Base-by-base conservation (phyloP, 768 basidiomycete genomes). In the Pleurotus cornucopiae region DNA sequence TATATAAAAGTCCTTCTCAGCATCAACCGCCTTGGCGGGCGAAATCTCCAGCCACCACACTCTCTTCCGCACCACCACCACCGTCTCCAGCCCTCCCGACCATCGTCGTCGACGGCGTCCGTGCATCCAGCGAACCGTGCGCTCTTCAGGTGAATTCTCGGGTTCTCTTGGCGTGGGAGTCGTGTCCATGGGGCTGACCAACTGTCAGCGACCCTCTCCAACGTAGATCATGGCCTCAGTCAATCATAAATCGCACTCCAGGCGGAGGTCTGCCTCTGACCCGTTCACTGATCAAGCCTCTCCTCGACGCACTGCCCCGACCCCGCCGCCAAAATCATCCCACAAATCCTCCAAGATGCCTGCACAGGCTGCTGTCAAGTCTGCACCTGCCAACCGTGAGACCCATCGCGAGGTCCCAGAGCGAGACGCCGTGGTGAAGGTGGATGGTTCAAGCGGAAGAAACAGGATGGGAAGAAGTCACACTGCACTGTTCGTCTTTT, bases 401-500 rank as follows among this genome's bases (percentile, higher is more conserved):
- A 64, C 73, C 40, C 68, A 71, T 58, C 67, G 76, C 60, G 78
- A 80, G 62, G 79, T 85, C 70, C 65, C 76, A 55, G 84, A 88
- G 34, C 77, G 83, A 60, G 86, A 91, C 58, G 85, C 88, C 49
- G 85, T 88, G 20, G 71, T 86, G 48, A 67, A 72, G 18, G 64
- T 61, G 43, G 61, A 62, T 44, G 68, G 76, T 40, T 63, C 72
- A 25, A 74, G 74, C 46, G 61, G 74, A 54, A 69, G 82, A 51
- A 74, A 76, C 60, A 81, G 82, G 64, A 70, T 82, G 46, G 75
- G 71, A 61, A 80, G 88, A 59, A 84, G 80, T 60, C 80, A 85
- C 63, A 87, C 86, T 39, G 62, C 76, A 60, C 68, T 72, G 80
- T 81, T 66, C 58, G 78, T 76, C 49, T 34, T 58, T 64, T 58